These are phyloP conservation scores for Lactifluus subvellereus DNA, from an alignment of 768 basidiomycete genomes.

Conservation along the genomic window DNA sequence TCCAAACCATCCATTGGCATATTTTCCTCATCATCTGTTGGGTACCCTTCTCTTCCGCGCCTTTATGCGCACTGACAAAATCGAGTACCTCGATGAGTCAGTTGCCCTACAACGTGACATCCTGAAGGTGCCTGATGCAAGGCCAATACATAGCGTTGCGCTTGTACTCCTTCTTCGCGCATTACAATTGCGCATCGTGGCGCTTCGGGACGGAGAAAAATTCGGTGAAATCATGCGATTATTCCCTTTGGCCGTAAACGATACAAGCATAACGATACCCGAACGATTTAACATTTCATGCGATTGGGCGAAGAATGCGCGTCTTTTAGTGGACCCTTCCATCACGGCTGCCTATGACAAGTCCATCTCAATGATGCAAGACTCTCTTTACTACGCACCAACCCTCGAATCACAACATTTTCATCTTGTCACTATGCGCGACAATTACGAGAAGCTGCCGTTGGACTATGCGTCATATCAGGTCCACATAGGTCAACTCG, in stretches of 20 bases:
- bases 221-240: not conserved
- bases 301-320: not conserved
- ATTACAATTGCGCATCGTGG: not conserved
- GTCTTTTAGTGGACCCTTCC: not conserved
- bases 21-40: accelerated
- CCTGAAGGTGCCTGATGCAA: not conserved
- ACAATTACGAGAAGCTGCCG: not conserved
- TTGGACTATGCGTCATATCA: not conserved
- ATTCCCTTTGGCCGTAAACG: not conserved
- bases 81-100: not conserved
- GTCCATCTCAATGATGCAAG: not conserved
- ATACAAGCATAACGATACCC: not conserved
- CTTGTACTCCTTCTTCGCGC: not conserved
- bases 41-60: not conserved
- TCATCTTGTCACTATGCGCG: not conserved
- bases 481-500: not conserved
- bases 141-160: too few species aligned
- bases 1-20: not conserved
- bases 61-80: not conserved
- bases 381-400: not conserved
- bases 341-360: not conserved
- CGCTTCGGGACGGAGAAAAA: not conserved
- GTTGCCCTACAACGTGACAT: not conserved
- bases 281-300: not conserved
- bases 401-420: not conserved